phyloP scores from a whole-genome alignment of 352 stramenopile genomes.

The Phytophthora pseudosyringae region DNA sequence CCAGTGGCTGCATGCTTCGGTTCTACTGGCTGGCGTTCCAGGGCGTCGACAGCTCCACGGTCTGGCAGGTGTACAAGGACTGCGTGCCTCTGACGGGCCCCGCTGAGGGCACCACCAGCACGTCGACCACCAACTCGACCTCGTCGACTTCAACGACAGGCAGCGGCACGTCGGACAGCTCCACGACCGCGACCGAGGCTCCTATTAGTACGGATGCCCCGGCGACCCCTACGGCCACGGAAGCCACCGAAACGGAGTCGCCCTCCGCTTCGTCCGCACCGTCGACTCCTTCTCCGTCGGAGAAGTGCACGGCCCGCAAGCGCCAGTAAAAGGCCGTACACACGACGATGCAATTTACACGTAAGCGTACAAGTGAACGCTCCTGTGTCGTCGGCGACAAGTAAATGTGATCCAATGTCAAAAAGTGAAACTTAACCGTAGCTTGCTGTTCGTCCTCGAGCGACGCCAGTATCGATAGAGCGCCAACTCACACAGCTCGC shows the following conservation, averaged over 20 bases:
- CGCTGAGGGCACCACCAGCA: slow-evolving; percentile 10
- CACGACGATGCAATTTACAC: not conserved
- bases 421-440: not conserved
- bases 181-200: slow-evolving; percentile 4
- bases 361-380: slow-evolving; percentile 2
- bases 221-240: slow-evolving; percentile 2
- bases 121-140: slow-evolving; percentile 8
- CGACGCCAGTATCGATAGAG: too few relatives aligned
- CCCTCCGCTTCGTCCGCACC: not conserved
- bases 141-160: not conserved
- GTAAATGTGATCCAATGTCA: slow-evolving; percentile 1
- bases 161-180: slow-evolving; percentile 11
- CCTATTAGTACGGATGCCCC: slow-evolving; percentile 14
- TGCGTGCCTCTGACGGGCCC: slow-evolving; percentile 34
- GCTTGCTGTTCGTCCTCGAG: not conserved
- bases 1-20: slow-evolving; percentile 39
- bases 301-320: slow-evolving; percentile 25
- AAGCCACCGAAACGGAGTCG: slow-evolving; percentile 5
- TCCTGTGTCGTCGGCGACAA: not conserved
- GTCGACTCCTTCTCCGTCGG: slow-evolving; percentile 24
- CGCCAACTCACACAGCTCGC: too few relatives aligned
- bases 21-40: slow-evolving; percentile 49
- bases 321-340: slow-evolving; percentile 1
- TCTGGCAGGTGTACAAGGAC: slow-evolving; percentile 48
- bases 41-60: slow-evolving; percentile 24